These are phyloP conservation scores for Dioscorea dumetorum DNA, from an alignment of 106 monocot genomes.

Conservation along the genomic window DNA sequence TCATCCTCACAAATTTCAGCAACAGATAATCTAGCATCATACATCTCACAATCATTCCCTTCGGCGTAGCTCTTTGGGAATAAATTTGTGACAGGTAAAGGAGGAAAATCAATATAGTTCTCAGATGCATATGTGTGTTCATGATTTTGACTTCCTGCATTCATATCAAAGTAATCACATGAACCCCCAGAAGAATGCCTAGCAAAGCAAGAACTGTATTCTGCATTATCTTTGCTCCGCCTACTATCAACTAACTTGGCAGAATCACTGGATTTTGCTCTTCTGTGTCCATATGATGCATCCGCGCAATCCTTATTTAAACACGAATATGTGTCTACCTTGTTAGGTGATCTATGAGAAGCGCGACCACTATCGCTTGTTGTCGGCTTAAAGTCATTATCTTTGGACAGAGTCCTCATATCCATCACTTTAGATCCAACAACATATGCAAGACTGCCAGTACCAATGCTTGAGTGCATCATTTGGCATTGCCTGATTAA, in stretches of 20 bases:
- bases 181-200: slow-evolving; percentile 11
- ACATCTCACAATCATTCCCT: slow-evolving; percentile 14
- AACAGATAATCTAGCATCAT: slow-evolving; percentile 23
- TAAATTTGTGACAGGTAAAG: slow-evolving; percentile 81
- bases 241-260: slow-evolving; percentile 32
- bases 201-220: slow-evolving; percentile 33
- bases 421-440: slow-evolving; percentile 99
- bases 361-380: slow-evolving; percentile 12
- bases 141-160: slow-evolving; percentile 23
- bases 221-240: slow-evolving; percentile 27
- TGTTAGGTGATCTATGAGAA: slow-evolving; percentile 25
- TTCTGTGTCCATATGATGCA: slow-evolving; percentile 21
- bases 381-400: slow-evolving; percentile 35
- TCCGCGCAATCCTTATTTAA: slow-evolving; percentile 22
- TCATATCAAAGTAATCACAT: slow-evolving; percentile 23
- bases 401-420: slow-evolving; percentile 68
- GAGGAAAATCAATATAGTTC: slow-evolving; percentile 66
- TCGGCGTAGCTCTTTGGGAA: slow-evolving; percentile 38
- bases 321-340: slow-evolving; percentile 16
- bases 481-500: slow-evolving; percentile 78
- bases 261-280: slow-evolving; percentile 49
- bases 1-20: slow-evolving; percentile 31
- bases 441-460: slow-evolving; percentile 88
- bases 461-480: slow-evolving; percentile 89
- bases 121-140: slow-evolving; percentile 38